Evolutionary conservation across 257 asterid genomes (phyloP).

Genomic region (Lycium barbarum): DNA sequence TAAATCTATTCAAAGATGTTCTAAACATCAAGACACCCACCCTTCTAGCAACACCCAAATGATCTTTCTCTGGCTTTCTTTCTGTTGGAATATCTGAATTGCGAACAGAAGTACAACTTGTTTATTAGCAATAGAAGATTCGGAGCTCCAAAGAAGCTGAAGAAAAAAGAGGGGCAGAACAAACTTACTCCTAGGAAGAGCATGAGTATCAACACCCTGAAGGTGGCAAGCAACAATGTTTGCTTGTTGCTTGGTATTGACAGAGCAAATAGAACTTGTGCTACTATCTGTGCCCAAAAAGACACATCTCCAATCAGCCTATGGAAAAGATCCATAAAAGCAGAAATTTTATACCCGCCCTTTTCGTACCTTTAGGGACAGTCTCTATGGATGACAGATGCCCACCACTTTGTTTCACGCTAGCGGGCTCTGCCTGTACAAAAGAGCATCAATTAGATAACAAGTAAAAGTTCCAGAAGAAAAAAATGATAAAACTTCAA

Average conservation of each 20-base stretch:
- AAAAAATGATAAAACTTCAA: not conserved
- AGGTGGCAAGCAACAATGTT: slow-evolving; percentile 41
- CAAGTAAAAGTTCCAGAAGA: not conserved
- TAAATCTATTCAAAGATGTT: slow-evolving; percentile 26
- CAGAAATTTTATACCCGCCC: slow-evolving; percentile 38
- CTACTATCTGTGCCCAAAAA: slow-evolving; percentile 42
- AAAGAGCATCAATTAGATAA: slow-evolving; percentile 29
- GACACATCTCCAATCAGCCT: slow-evolving; percentile 46
- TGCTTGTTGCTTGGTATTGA: slow-evolving; percentile 39
- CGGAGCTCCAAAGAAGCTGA: not conserved
- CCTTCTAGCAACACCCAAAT: slow-evolving; percentile 40
- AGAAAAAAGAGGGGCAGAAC: not conserved
- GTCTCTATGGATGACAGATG: slow-evolving; percentile 36
- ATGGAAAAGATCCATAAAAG: slow-evolving; percentile 41
- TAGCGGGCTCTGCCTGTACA: slow-evolving; percentile 54
- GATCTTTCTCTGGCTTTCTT: slow-evolving; percentile 41
- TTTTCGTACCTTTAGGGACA: slow-evolving; percentile 53
- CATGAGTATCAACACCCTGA: slow-evolving; percentile 36
- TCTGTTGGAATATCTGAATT: slow-evolving; percentile 52
- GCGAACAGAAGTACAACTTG: not conserved
- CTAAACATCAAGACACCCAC: slow-evolving; percentile 46
- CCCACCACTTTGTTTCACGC: slow-evolving; percentile 35
- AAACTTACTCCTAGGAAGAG: slow-evolving; percentile 59
- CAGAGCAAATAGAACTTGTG: slow-evolving; percentile 40
- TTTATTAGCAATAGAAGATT: slow-evolving; percentile 23